These are phyloP conservation scores for Chlorella sp. DNA, from an alignment of 139 green algal genomes.

Conservation along the genomic window DNA sequence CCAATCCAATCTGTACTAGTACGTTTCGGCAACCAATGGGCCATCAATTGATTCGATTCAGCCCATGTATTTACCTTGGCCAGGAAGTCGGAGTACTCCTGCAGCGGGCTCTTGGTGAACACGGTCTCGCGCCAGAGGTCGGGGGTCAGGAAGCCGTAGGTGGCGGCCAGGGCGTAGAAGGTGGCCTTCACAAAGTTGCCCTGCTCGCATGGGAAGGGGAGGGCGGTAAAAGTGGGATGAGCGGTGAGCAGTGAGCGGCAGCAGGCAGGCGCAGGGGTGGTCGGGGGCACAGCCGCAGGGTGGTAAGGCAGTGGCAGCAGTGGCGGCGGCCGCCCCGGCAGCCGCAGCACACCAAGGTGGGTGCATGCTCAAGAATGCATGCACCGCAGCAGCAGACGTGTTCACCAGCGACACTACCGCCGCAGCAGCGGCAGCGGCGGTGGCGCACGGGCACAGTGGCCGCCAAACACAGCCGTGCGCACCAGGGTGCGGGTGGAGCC, in stretches of 20 bases:
- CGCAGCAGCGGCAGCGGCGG: slow-evolving; percentile 17
- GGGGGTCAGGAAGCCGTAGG: slow-evolving; percentile 98
- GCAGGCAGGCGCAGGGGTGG: background rate
- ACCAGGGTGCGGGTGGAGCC: slow-evolving; percentile 97
- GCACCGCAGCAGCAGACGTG: too few species aligned
- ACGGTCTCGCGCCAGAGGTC: slow-evolving; percentile 97
- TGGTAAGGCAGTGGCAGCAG: too few species aligned
- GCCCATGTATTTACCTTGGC: slow-evolving; percentile 7
- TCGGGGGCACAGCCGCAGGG: too few species aligned
- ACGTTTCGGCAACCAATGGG: too few species aligned
- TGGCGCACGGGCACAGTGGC: slow-evolving; percentile 27
- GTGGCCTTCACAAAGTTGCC: slow-evolving; percentile 56
- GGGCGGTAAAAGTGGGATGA: background rate
- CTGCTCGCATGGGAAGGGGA: background rate
- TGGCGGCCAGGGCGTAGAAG: slow-evolving; percentile 67
- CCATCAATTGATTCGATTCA: too few species aligned
- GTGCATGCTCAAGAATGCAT: too few species aligned
- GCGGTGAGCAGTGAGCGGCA: background rate
- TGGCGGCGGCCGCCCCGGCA: too few species aligned
- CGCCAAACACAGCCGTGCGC: slow-evolving; percentile 46
- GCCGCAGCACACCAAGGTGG: background rate
- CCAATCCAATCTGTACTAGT: too few species aligned
- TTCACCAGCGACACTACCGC: too few species aligned
- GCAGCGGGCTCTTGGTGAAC: slow-evolving; percentile 92
- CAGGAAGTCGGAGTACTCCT: slow-evolving; percentile 57